A percentile compares a stretch with the other conserved stretches of the same genome.
phyloP scores from a whole-genome alignment of 768 basidiomycete species.

The Trametes elegans region DNA sequence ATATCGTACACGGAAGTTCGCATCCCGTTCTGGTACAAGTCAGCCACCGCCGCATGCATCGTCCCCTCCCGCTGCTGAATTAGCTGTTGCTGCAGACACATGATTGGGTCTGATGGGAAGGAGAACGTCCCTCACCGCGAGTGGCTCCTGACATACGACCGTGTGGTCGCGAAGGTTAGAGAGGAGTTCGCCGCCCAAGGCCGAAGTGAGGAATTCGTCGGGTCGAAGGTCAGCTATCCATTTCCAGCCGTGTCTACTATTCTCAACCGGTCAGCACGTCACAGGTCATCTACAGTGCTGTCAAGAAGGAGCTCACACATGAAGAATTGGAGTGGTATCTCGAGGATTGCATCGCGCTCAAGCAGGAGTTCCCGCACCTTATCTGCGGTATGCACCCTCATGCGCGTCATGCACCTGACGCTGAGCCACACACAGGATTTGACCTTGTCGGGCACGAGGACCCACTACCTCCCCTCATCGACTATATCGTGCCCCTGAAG shows the following conservation, averaged over 20 bases:
- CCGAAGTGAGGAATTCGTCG: slow-evolving; percentile 59
- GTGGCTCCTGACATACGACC: slow-evolving; percentile 52
- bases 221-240: slow-evolving; percentile 66
- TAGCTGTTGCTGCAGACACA: slow-evolving; percentile 42
- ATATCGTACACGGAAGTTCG: slow-evolving; percentile 68
- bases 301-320: slow-evolving; percentile 47
- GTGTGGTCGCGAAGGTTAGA: slow-evolving; percentile 50
- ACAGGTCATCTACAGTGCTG: slow-evolving; percentile 55
- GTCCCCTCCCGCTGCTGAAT: background rate
- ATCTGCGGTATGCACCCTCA: too few relatives aligned
- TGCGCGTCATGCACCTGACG: too few relatives aligned
- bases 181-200: slow-evolving; percentile 47
- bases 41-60: background rate
- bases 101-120: slow-evolving; percentile 53
- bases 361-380: slow-evolving; percentile 69
- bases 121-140: slow-evolving; percentile 58
- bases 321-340: slow-evolving; percentile 61
- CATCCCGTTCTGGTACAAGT: slow-evolving; percentile 62
- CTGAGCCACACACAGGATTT: too few relatives aligned
- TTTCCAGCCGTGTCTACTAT: too few relatives aligned
- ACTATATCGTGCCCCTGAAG: slow-evolving; percentile 61
- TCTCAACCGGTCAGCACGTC: too few relatives aligned
- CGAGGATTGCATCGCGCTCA: slow-evolving; percentile 72
- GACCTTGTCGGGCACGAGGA: slow-evolving; percentile 81
- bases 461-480: slow-evolving; percentile 49